phyloP scores from a whole-genome alignment of 2,329 filamentous ascomycete species.

The Ilyonectria destructans region DNA sequence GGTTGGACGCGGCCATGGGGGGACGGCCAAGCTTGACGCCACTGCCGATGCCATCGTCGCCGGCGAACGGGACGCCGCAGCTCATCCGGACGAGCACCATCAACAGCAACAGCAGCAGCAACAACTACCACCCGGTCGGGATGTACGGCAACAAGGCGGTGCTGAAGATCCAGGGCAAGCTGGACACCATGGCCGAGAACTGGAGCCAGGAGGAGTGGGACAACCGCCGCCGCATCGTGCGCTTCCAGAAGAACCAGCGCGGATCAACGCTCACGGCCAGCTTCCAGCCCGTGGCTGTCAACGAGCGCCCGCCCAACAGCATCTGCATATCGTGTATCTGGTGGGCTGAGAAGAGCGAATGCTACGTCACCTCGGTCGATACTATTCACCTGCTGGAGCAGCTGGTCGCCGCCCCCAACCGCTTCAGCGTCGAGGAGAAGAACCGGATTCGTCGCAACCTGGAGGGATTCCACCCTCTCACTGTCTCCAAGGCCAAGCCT shows the following conservation, averaged over 20 bases:
- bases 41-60: constrained; percentile 63
- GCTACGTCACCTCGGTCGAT: constrained; percentile 96
- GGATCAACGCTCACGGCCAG: constrained; percentile 86
- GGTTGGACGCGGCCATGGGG: constrained; percentile 62
- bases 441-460: constrained; percentile 97
- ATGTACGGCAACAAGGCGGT: constrained; percentile 89
- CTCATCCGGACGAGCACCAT: constrained; percentile 73
- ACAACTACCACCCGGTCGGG: constrained; percentile 82
- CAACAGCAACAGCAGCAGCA: constrained; percentile 54
- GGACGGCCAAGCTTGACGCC: constrained; percentile 64
- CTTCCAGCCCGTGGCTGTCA: constrained; percentile 84
- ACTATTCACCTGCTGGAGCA: constrained; percentile 96
- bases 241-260: constrained; percentile 87
- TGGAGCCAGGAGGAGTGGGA: constrained; percentile 90
- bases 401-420: constrained; percentile 80
- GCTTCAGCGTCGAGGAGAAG: constrained; percentile 98
- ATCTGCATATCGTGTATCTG: constrained; percentile 98
- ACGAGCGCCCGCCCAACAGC: constrained; percentile 86
- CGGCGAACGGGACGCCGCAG: constrained; percentile 59
- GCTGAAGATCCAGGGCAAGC: constrained; percentile 87
- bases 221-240: constrained; percentile 86
- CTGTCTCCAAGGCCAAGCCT: constrained; percentile 91
- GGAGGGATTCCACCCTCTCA: constrained; percentile 93
- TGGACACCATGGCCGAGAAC: constrained; percentile 85
- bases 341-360: constrained; percentile 94